Base-by-base conservation (phyloP, 1,284 basidiomycete genomes). In the Nidula niveotomentosa region DNA sequence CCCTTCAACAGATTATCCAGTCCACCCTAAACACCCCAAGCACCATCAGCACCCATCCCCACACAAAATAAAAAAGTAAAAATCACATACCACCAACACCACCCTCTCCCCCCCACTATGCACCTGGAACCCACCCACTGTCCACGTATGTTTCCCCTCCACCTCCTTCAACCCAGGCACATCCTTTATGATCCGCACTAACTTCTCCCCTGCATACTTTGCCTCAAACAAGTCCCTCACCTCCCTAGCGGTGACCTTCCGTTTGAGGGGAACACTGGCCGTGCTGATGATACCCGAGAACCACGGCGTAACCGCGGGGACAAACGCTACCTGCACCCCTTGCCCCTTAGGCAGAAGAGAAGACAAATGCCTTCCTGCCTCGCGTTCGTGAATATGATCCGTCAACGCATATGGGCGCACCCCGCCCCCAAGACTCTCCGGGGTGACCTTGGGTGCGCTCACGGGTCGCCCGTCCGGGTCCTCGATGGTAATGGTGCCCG, bases 371-470 rank as follows among this genome's bases (percentile, higher is more conserved):
- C 78, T 76, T 1, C 86, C 86, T 0, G 95, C 92, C 73, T 99
- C 96, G 50, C 96, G 92, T 72, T 99, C 96, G 77, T 99, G 96
- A 66, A 99, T 98, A 75, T 99, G 96, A 73, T 97, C 96, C 3
- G 96, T 99, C 33, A 99, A 76, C 0, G 93, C 64, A 74, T 99
- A 99, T 1, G 96, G 88, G 39, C 87, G 82, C 49, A 98, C 76
- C 1, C 87, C 90, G 30, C 91, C 90, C 1, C 74, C 76, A 5
- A 99, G 83, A 59, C 82, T 86, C 60, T 92, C 86, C 0, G 92
- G 78, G 1, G 84, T 80, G 17, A 98, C 84, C 73, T 98, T 99
- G 48, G 96, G 89, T 10, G 88, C 77, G 17, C 90, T 95, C 23
- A 81, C 79, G 0, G 90, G 88, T 35, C 80, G 80, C 15, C 91